Base-by-base conservation (phyloP, 352 stramenopile species). In the Aphanomyces stellatus region DNA sequence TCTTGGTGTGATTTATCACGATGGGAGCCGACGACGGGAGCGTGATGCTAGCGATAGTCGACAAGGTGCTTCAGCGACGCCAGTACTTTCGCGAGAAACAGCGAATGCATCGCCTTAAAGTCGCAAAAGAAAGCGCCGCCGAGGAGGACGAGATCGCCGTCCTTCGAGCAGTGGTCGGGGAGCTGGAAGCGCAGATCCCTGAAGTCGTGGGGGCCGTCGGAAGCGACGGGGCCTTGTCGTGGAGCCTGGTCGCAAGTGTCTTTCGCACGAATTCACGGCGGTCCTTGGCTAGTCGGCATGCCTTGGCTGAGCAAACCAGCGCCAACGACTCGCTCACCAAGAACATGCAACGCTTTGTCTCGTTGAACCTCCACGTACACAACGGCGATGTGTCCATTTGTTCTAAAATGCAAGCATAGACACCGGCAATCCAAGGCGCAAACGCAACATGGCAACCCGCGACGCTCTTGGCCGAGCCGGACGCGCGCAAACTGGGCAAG, bases 1-100 rank as follows among this genome's bases (percentile, higher is more conserved):
- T n/a, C n/a, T n/a, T n/a, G n/a, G n/a, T n/a, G n/a, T n/a, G n/a
- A n/a, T n/a, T n/a, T n/a, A n/a, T n/a, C n/a, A n/a, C n/a, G n/a
- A n/a, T n/a, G n/a, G n/a, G n/a, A n/a, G n/a, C n/a, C n/a, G n/a
- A n/a, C n/a, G n/a, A n/a, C n/a, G n/a, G n/a, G n/a, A n/a, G n/a
- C n/a, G n/a, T n/a, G n/a, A n/a, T n/a, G n/a, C n/a, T n/a, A n/a
- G n/a, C n/a, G n/a, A n/a, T n/a, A n/a, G n/a, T n/a, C 37, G 49
- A 57, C 49, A 37, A 57, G 22, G 8, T 7, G 25, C 49, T 57
- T 24, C 13, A 11, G 22, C 49, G 49, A 7, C 49, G 49, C 4
- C 49, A 19, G 25, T 57, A 57, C 49, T 57, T 57, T 57, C 49
- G 49, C 22, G 49, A 57, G 6, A 57, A 57, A 24, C 49, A 57